These are phyloP conservation scores for Collybia sordida DNA, from an alignment of 768 basidiomycete genomes.

Conservation along the genomic window DNA sequence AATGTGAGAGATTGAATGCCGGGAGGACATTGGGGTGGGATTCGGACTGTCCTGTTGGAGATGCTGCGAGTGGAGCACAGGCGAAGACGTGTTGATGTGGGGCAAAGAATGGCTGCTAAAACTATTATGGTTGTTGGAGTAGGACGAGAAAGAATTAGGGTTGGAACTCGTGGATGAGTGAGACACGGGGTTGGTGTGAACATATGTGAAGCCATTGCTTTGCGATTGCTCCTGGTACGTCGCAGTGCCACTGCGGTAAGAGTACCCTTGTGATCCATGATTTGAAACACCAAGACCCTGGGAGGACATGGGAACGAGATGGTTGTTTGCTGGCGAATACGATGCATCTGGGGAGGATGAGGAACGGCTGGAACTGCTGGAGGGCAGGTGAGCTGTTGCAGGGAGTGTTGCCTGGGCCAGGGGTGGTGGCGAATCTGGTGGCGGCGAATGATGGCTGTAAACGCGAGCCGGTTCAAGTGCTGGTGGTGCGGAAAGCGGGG, in stretches of 20 bases:
- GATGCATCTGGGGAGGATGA: slow-evolving; percentile 44
- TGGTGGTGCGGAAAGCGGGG: slow-evolving; percentile 39
- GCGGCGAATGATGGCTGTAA: slow-evolving; percentile 35
- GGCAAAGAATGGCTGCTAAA: slow-evolving; percentile 20
- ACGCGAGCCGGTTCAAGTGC: slow-evolving; percentile 44
- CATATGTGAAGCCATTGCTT: slow-evolving; percentile 33
- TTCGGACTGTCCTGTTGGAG: slow-evolving; percentile 16
- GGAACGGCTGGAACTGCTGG: slow-evolving; percentile 37
- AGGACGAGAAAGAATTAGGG: slow-evolving; percentile 29
- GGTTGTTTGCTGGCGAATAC: slow-evolving; percentile 36
- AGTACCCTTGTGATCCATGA: slow-evolving; percentile 25
- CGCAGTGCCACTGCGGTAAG: slow-evolving; percentile 39
- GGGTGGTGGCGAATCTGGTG: slow-evolving; percentile 57
- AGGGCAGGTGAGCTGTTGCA: slow-evolving; percentile 35
- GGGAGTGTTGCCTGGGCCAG: slow-evolving; percentile 52
- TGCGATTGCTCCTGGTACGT: slow-evolving; percentile 46
- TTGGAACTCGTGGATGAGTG: slow-evolving; percentile 22
- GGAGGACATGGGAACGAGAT: slow-evolving; percentile 23
- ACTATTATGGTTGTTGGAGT: slow-evolving; percentile 28
- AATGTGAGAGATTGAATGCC: slow-evolving; percentile 60
- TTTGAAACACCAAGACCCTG: slow-evolving; percentile 10
- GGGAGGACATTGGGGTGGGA: slow-evolving; percentile 41
- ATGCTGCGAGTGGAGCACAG: slow-evolving; percentile 15
- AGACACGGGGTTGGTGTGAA: slow-evolving; percentile 34
- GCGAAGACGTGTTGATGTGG: slow-evolving; percentile 20